A percentile compares a stretch with the other conserved stretches of the same genome.
These are phyloP conservation scores for Fonsecaea nubica DNA, from an alignment of 2,329 filamentous ascomycete species.

Conservation along the genomic window DNA sequence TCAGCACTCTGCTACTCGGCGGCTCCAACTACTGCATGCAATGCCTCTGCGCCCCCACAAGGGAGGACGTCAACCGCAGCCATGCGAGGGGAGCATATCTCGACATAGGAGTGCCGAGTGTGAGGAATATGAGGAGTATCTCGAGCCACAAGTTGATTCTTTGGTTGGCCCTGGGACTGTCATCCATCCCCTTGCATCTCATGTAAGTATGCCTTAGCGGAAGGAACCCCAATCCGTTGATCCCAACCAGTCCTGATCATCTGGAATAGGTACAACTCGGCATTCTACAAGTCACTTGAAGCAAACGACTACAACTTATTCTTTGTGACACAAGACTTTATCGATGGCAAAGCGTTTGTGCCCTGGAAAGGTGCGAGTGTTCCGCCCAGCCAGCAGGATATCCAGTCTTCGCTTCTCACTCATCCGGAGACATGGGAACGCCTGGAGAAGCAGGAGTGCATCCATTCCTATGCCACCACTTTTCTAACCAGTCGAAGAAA, in stretches of 20 bases:
- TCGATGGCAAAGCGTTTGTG: constrained; percentile 16
- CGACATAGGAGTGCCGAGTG: constrained; percentile 43
- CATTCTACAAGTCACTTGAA: constrained; percentile 39
- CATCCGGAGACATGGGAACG: constrained; percentile 17
- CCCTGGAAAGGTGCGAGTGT: neutral
- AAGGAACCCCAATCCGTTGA: neutral
- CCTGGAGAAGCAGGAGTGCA: constrained; percentile 28
- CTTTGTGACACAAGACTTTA: constrained; percentile 36
- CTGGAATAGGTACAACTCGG: constrained; percentile 41
- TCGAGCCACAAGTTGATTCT: constrained; percentile 26
- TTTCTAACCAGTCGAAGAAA: constrained; percentile 29
- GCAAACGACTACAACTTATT: constrained; percentile 39
- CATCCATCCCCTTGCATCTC: constrained; percentile 41
- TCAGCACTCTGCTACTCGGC: constrained; percentile 45
- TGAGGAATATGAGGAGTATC: constrained; percentile 41
- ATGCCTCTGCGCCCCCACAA: constrained; percentile 43
- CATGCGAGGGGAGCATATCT: constrained; percentile 43
- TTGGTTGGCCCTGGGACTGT: constrained; percentile 39
- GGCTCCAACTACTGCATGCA: constrained; percentile 49
- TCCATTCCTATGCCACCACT: constrained; percentile 29
- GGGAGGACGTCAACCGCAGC: constrained; percentile 44
- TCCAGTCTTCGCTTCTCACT: constrained; percentile 7
- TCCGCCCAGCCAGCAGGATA: neutral
- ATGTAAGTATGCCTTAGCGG: constrained; percentile 28
- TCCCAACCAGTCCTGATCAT: neutral